These are phyloP conservation scores for Taphrina flavorubra DNA, from an alignment of 1,139 yeast genomes.

Conservation along the genomic window DNA sequence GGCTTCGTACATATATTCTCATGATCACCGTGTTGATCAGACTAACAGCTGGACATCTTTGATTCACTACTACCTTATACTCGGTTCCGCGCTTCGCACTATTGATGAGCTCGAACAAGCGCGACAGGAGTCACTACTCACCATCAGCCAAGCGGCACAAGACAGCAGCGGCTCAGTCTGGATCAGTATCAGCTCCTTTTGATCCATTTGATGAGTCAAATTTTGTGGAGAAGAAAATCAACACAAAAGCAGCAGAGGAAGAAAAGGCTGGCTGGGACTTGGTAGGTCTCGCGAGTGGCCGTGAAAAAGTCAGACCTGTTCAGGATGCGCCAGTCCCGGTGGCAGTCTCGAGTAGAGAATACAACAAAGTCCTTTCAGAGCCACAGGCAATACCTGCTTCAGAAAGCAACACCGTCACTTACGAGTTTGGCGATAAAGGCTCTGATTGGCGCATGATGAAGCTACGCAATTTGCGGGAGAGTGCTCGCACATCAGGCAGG, in stretches of 20 bases:
- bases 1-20: too few relatives aligned
- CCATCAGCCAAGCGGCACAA: conserved; percentile 3
- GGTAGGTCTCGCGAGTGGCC: conserved; percentile 6
- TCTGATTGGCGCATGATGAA: conserved; percentile 54
- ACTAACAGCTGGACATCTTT: too few relatives aligned
- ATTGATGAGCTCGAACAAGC: too few relatives aligned
- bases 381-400: background rate
- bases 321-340: background rate
- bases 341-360: background rate
- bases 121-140: background rate
- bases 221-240: conserved; percentile 26
- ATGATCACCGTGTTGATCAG: too few relatives aligned
- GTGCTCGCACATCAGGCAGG: conserved; percentile 45
- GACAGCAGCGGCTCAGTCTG: background rate
- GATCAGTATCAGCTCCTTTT: background rate
- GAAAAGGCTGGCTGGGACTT: conserved; percentile 21
- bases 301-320: background rate
- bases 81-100: too few relatives aligned
- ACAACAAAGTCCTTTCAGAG: conserved; percentile 4
- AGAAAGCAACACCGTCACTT: background rate
- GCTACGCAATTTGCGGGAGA: conserved; percentile 45
- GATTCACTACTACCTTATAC: too few relatives aligned
- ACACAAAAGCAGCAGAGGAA: background rate
- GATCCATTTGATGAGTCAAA: conserved; percentile 37
- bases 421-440: conserved; percentile 51